Evolutionary conservation across 2,329 filamentous ascomycete species (phyloP).

Genomic region (Fusarium coicis): DNA sequence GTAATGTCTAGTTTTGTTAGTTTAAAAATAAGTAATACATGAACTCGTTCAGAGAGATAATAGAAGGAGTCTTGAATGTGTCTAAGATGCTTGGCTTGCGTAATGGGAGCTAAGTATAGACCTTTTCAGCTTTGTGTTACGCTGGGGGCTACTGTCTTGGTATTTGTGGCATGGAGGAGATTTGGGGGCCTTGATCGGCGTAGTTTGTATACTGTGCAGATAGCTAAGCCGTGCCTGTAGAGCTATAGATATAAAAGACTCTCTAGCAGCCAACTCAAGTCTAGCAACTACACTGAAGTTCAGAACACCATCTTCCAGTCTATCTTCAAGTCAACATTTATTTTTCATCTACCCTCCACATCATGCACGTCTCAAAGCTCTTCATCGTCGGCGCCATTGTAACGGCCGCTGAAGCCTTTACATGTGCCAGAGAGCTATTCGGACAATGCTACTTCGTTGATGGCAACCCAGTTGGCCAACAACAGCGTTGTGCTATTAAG

Average conservation of each 20-base stretch:
- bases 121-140: neutral
- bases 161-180: too few species aligned
- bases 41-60: constrained; percentile 41
- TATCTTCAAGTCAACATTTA: neutral
- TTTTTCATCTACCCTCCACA: neutral
- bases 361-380: neutral
- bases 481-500: neutral
- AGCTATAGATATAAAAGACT: neutral
- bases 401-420: neutral
- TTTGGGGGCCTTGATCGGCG: neutral
- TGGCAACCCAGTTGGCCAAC: neutral
- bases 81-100: neutral
- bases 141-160: neutral
- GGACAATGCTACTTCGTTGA: neutral
- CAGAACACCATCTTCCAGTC: neutral
- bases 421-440: neutral
- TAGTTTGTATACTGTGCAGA: too few species aligned
- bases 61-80: too few species aligned
- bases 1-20: neutral
- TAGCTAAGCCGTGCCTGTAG: neutral
- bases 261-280: neutral
- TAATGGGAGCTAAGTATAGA: neutral
- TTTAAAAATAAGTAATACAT: neutral
- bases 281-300: neutral
- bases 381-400: neutral